Evolutionary conservation across 345 rosid genomes (phyloP), one percentile per base, ranked within the genome.

Genomic region (Hypericum androsaemum): DNA sequence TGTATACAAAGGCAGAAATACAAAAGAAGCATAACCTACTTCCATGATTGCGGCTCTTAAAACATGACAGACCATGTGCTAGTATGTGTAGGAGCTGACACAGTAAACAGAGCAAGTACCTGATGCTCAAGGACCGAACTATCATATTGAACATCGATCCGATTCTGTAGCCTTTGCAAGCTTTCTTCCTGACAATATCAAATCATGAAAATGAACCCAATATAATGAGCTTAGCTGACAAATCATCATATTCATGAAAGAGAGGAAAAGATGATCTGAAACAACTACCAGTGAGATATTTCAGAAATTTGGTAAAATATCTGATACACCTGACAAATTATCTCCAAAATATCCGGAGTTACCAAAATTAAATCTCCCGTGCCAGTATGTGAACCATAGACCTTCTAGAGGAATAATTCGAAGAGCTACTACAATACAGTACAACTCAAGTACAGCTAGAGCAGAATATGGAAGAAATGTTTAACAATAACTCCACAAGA

Each of bases 81-180:
- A 40, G 17, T 64, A 61, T 43, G 0, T 9, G 47, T 38, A 56
- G 37, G 22, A 14, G 52, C 39, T 38, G 28, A 12, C 2, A 43
- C 15, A 44, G 9, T 45, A 8, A 57, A 22, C 13, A 15, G 57
- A 57, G 41, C 7, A 36, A 12, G 57, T 48, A 89, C 97, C 94
- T 76, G 90, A 66, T 89, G 97, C 60, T 79, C 88, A 48, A 69
- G 72, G 37, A 78, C 66, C 47, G 90, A 75, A 80, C 99, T 78
- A 62, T 92, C 99, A 79, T 88, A 92, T 1, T 86, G 69, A 53
- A 88, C 72, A 71, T 92, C 99, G 39, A 92, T 80, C 40, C 95
- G 95, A 52, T 56, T 78, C 71, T 92, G 99, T 64, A 92, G 68
- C 67, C 73, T 76, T 77, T 66, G 88, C 73, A 92, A 66, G 77